Evolutionary conservation across 164 flowering plant genomes (phyloP), one percentile per base, ranked within the genome.

Genomic region (Hamamelis virginiana): DNA sequence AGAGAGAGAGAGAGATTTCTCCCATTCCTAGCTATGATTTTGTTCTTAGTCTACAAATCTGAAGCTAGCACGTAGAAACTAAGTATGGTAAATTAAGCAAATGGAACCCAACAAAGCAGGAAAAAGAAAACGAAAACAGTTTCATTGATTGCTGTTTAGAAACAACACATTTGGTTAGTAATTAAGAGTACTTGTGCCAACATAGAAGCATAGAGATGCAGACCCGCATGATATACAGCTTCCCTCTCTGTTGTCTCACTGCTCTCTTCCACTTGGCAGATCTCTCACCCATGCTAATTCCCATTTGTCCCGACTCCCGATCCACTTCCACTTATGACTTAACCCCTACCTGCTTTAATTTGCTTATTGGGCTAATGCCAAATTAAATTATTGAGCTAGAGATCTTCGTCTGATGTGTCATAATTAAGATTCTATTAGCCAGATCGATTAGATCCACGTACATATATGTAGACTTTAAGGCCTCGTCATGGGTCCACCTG

Each of bases 161-260:
- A 9, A 38, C 13, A 19, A 46, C 14, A 46, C 11, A 16, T 33
- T 19, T 28, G 12, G 13, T 19, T 18, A 26, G 43, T 65, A 8
- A 5, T 33, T 77, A 81, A 47, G 80, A 78, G 62, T 85, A 46
- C 80, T 84, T 80, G 74, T 84, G 74, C 83, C 85, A 80, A 75
- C 87, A 74, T n/a, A 89, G 73, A 53, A 89, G 89, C 91, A 87
- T 89, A 22, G 80, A 67, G 51, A 86, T 80, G 81, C 91, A 89
- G 4, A 77, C 73, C 77, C 85, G 83, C 69, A 84, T 84, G 22
- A 89, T 84, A 59, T 84, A 80, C 18, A 89, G 74, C 89, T 84
- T 89, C 53, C 83, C 89, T 58, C 69, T 87, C 59, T 75, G 77
- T 28, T 85, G 89, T 64, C 79, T 85, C 70, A 77, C 78, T 75